Evolutionary conservation across 1,284 basidiomycete species (phyloP).

Genomic region (Ustilago cynodontis): DNA sequence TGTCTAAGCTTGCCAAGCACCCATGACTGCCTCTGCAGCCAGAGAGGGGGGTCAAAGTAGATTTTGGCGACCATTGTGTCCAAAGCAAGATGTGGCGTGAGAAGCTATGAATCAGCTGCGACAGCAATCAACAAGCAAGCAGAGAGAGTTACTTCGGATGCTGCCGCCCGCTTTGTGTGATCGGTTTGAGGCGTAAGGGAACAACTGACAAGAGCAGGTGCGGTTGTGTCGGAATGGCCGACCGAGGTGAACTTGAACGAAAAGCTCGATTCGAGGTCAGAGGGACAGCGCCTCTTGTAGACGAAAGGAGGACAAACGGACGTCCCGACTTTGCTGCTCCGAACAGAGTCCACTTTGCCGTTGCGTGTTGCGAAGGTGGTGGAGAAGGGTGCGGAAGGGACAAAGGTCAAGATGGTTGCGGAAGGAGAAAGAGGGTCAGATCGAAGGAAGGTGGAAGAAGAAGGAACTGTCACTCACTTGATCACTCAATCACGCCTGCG

Average conservation of each 20-base stretch:
- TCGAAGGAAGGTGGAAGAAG: background rate
- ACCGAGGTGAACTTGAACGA: background rate
- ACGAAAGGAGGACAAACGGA: background rate
- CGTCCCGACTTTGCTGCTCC: background rate
- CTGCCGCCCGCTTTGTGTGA: background rate
- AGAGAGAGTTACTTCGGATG: background rate
- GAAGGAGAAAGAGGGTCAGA: background rate
- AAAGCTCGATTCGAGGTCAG: background rate
- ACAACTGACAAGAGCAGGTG: too few species aligned
- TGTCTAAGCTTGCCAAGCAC: constrained; percentile 43
- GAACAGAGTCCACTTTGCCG: background rate
- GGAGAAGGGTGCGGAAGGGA: background rate
- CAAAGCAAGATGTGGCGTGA: background rate
- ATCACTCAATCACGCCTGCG: background rate
- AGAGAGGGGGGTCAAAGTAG: constrained; percentile 55
- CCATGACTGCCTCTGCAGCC: constrained; percentile 55
- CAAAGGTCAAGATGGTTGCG: background rate
- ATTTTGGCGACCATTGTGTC: constrained; percentile 37
- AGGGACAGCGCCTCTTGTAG: constrained; percentile 13
- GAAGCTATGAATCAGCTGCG: background rate
- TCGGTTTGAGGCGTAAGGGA: too few species aligned
- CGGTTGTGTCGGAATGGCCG: background rate
- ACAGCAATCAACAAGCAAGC: constrained; percentile 5
- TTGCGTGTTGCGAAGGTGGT: background rate
- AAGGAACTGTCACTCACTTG: background rate